Evolutionary conservation across 106 monocot genomes (phyloP).

Genomic region (Dendrobium chrysotoxum): DNA sequence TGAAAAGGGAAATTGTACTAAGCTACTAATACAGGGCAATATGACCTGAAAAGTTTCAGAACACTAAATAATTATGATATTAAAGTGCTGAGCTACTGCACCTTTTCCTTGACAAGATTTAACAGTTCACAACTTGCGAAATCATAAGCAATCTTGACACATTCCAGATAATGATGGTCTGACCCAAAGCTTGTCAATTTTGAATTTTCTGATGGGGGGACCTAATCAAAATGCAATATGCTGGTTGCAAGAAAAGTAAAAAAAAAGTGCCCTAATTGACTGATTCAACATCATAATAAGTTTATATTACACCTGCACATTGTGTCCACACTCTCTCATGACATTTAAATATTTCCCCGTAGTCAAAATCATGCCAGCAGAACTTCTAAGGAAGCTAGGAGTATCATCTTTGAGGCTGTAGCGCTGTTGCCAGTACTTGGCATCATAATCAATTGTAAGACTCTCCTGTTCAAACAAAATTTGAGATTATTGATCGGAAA

Average conservation of each 20-base stretch:
- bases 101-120: constrained; percentile 94
- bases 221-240: constrained; percentile 32
- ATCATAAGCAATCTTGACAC: constrained; percentile 84
- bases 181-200: constrained; percentile 68
- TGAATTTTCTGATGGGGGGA: constrained; percentile 66
- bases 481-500: not conserved
- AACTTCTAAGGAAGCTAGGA: constrained; percentile 82
- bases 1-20: not conserved
- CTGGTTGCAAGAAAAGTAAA: not conserved
- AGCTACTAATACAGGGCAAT: not conserved
- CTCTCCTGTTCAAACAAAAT: constrained; percentile 60
- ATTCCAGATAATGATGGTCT: constrained; percentile 89
- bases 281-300: not conserved
- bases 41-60: not conserved
- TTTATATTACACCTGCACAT: constrained; percentile 61
- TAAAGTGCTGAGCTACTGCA: constrained; percentile 5
- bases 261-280: not conserved
- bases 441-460: constrained; percentile 90
- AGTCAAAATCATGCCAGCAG: constrained; percentile 76
- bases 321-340: constrained; percentile 97
- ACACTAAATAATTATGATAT: not conserved
- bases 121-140: constrained; percentile 91
- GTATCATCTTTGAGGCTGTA: constrained; percentile 90
- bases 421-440: constrained; percentile 95
- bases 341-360: constrained; percentile 99